These are phyloP conservation scores for Plenodomus tracheiphilus DNA, from an alignment of 2,329 filamentous ascomycete genomes.

Conservation along the genomic window DNA sequence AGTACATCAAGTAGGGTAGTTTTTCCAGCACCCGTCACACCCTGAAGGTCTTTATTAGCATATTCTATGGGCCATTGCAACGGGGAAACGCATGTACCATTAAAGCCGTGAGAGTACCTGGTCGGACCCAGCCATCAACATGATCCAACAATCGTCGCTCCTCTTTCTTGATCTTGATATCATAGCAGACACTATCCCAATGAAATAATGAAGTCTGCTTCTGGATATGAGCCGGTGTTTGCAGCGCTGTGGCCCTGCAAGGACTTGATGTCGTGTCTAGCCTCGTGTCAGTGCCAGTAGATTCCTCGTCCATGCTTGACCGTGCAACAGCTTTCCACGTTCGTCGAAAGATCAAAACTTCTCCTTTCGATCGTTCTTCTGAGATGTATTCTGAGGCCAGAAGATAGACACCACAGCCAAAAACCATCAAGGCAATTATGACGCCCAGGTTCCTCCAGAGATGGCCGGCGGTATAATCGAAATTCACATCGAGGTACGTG, in stretches of 20 bases:
- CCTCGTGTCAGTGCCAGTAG: too few species aligned
- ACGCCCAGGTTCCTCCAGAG: slow-evolving; percentile 26
- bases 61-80: too few species aligned
- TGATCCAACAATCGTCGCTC: neutral
- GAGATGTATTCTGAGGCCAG: slow-evolving; percentile 41
- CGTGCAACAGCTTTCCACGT: too few species aligned
- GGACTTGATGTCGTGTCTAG: too few species aligned
- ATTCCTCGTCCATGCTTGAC: too few species aligned
- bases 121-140: slow-evolving; percentile 87
- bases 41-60: slow-evolving; percentile 69
- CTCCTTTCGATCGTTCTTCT: slow-evolving; percentile 57
- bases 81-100: slow-evolving; percentile 57
- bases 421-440: slow-evolving; percentile 45
- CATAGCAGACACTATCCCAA: slow-evolving; percentile 61
- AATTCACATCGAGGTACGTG: too few species aligned
- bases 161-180: slow-evolving; percentile 68
- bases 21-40: slow-evolving; percentile 71
- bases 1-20: slow-evolving; percentile 83
- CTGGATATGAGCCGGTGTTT: too few species aligned
- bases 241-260: too few species aligned
- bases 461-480: neutral
- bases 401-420: slow-evolving; percentile 24
- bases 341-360: slow-evolving; percentile 58
- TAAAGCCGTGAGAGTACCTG: slow-evolving; percentile 77
- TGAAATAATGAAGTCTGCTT: neutral